Evolutionary conservation across 192 early-diverging fungal species (phyloP).

Genomic region (Globomyces pollinis-pini): DNA sequence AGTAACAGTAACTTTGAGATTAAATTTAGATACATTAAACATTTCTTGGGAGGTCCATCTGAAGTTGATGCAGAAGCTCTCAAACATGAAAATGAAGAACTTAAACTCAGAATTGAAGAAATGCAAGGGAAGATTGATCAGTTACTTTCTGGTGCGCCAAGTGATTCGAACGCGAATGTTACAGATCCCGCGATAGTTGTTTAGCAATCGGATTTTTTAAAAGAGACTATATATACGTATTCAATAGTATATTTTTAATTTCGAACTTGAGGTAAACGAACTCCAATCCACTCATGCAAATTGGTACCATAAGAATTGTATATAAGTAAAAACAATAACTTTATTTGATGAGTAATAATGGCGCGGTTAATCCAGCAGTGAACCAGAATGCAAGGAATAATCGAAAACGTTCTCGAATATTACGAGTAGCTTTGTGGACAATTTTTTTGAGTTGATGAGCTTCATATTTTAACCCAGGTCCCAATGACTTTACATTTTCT

Average conservation of each 20-base stretch:
- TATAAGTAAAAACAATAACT: too few relatives aligned
- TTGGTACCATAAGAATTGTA: too few relatives aligned
- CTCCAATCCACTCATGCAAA: too few relatives aligned
- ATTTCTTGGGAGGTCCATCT: slow-evolving; percentile 50
- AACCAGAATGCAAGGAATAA: slow-evolving; percentile 2
- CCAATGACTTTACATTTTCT: slow-evolving; percentile 1
- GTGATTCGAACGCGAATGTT: neutral
- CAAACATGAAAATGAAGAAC: slow-evolving; percentile 48
- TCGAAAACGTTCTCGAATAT: neutral
- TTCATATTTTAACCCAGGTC: neutral
- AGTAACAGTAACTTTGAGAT: slow-evolving; percentile 27
- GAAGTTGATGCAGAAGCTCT: slow-evolving; percentile 50
- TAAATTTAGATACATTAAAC: slow-evolving; percentile 46
- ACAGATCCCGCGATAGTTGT: neutral
- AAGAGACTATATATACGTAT: neutral
- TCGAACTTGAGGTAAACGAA: too few relatives aligned
- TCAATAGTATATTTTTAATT: neutral
- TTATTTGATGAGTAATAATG: slow-evolving; percentile 5
- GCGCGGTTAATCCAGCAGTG: slow-evolving; percentile 1
- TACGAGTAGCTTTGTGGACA: neutral
- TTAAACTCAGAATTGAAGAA: slow-evolving; percentile 45
- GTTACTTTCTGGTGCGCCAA: slow-evolving; percentile 3
- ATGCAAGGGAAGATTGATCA: slow-evolving; percentile 44
- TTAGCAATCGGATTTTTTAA: neutral
- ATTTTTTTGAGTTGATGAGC: neutral